phyloP scores from a whole-genome alignment of 1,139 yeast genomes.

The Yamadazyma oceani region DNA sequence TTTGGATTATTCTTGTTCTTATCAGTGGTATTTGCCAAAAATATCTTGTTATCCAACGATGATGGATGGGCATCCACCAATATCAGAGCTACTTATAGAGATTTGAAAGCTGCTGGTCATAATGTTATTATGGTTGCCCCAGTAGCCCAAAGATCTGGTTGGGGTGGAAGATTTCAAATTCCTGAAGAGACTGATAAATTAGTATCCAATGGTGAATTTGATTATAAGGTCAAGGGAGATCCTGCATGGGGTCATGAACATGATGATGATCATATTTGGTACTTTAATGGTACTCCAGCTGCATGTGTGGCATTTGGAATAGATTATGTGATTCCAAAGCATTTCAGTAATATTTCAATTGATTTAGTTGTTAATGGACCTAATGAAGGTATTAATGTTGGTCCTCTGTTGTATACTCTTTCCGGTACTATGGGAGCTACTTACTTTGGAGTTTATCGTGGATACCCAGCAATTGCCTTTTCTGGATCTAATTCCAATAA shows the following conservation, averaged over 20 bases:
- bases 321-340: conserved; percentile 40
- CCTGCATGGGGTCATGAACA: conserved; percentile 51
- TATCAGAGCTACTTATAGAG: conserved; percentile 59
- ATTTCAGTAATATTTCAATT: conserved; percentile 31
- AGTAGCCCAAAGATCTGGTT: conserved; percentile 59
- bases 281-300: conserved; percentile 51
- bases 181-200: conserved; percentile 40
- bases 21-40: conserved; percentile 30
- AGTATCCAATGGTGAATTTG: conserved; percentile 42
- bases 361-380: conserved; percentile 51
- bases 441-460: conserved; percentile 43
- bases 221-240: conserved; percentile 40
- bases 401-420: conserved; percentile 40
- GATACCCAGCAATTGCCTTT: conserved; percentile 44
- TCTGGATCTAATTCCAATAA: conserved; percentile 46
- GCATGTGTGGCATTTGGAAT: conserved; percentile 44
- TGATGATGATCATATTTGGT: conserved; percentile 45
- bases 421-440: conserved; percentile 51
- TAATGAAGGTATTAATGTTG: conserved; percentile 46
- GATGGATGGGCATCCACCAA: conserved; percentile 62
- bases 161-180: conserved; percentile 52
- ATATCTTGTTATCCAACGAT: conserved; percentile 58
- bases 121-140: conserved; percentile 58
- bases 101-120: conserved; percentile 55
- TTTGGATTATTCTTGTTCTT: conserved; percentile 13